These are phyloP conservation scores for Cladosporium austrohemisphaericum DNA, from an alignment of 2,329 filamentous ascomycete species.

Conservation along the genomic window DNA sequence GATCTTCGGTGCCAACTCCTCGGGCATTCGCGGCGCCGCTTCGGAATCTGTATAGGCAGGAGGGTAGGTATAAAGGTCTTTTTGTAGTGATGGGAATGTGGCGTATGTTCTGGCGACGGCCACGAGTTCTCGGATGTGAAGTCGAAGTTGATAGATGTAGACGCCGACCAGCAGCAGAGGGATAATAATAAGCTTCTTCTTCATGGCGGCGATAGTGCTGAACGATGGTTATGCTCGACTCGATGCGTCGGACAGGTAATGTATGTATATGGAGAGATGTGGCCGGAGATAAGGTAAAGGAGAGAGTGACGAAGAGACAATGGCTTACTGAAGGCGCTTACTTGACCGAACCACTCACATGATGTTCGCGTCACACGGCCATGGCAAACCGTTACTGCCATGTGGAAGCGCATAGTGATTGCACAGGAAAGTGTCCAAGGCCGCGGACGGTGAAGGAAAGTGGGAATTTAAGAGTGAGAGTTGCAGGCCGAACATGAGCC, in stretches of 20 bases:
- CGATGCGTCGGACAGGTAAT: no score
- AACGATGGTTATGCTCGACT: no score
- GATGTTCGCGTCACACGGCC: neutral
- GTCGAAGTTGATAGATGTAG: conserved; percentile 9
- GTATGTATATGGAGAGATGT: no score
- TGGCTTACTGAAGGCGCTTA: neutral
- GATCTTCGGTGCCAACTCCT: conserved; percentile 21
- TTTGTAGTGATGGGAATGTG: conserved; percentile 21
- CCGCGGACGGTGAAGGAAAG: neutral
- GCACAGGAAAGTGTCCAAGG: neutral
- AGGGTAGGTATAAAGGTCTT: conserved; percentile 20
- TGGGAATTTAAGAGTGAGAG: neutral
- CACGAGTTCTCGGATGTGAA: conserved; percentile 22
- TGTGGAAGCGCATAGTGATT: neutral
- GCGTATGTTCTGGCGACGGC: conserved; percentile 25
- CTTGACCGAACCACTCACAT: neutral
- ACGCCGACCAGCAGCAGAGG: no score
- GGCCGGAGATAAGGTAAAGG: no score
- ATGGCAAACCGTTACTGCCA: neutral
- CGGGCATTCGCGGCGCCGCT: neutral
- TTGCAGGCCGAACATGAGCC: no score
- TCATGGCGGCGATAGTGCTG: no score
- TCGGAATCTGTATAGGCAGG: neutral
- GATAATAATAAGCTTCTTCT: no score
- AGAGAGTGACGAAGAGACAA: neutral